phyloP scores from a whole-genome alignment of 1,139 yeast species.

The Entelexis sorbosivorans region DNA sequence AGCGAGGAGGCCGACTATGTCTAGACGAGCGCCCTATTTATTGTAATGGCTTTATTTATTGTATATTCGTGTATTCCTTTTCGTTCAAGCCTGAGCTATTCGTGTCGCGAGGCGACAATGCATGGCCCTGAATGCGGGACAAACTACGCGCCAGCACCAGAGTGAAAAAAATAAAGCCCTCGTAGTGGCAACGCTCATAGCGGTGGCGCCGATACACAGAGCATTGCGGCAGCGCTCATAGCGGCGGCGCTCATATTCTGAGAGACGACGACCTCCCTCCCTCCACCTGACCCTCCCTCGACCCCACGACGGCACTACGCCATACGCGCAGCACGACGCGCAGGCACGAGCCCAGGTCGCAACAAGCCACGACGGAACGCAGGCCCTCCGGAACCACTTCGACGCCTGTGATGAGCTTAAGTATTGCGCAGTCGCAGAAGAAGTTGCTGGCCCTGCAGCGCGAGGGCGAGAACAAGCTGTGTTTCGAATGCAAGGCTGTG shows the following conservation, averaged over 20 bases:
- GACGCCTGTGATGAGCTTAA: constrained; percentile 5
- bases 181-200: too few relatives aligned
- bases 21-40: neutral
- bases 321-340: neutral
- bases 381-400: neutral
- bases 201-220: too few relatives aligned
- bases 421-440: constrained; percentile 35
- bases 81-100: too few relatives aligned
- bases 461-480: constrained; percentile 46
- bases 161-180: too few relatives aligned
- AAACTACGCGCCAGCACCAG: too few relatives aligned
- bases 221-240: too few relatives aligned
- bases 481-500: constrained; percentile 88
- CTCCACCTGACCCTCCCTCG: too few relatives aligned
- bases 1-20: neutral
- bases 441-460: constrained; percentile 67
- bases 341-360: neutral
- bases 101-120: too few relatives aligned
- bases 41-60: neutral
- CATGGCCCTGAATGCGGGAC: too few relatives aligned
- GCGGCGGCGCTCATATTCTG: too few relatives aligned
- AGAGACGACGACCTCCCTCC: too few relatives aligned
- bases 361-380: neutral
- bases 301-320: neutral
- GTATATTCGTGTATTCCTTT: neutral